These are phyloP conservation scores for Ganoderma multipileum DNA, from an alignment of 1,284 basidiomycete species.

Conservation along the genomic window DNA sequence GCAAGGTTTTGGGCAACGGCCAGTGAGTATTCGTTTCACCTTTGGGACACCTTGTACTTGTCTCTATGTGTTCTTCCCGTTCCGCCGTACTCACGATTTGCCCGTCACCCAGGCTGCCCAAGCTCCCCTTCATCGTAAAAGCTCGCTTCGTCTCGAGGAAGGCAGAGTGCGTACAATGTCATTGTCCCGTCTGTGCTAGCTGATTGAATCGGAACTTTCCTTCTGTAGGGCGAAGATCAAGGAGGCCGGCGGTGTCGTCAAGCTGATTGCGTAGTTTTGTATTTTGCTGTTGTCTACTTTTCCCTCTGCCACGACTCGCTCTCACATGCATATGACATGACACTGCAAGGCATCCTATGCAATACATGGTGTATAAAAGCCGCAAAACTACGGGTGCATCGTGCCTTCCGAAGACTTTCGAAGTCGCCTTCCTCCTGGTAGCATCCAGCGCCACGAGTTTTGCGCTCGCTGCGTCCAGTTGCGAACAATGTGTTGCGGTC, in stretches of 20 bases:
- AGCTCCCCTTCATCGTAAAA: conserved; percentile 94
- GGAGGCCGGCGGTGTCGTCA: conserved; percentile 93
- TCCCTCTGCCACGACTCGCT: conserved; percentile 28
- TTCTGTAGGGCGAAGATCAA: conserved; percentile 78
- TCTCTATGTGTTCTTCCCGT: not conserved
- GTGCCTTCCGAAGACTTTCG: not conserved
- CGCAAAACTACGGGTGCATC: not conserved
- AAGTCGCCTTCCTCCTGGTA: not conserved
- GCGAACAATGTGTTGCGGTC: not conserved
- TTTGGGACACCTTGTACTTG: too few species aligned
- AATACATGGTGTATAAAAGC: conserved; percentile 31
- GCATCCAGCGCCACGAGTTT: not conserved
- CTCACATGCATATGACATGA: conserved; percentile 43
- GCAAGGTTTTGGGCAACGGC: conserved; percentile 92
- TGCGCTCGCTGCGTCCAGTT: not conserved
- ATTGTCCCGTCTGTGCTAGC: conserved; percentile 13
- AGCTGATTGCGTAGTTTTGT: conserved; percentile 81
- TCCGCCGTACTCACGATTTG: not conserved
- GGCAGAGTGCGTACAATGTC: conserved; percentile 77
- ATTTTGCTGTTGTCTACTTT: conserved; percentile 34
- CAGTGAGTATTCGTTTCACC: conserved; percentile 56
- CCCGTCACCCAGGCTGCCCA: conserved; percentile 64
- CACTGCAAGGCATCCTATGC: conserved; percentile 39
- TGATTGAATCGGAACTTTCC: not conserved
- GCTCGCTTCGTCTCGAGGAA: conserved; percentile 90